Percentiles rank a stretch among this genome's conserved stretches.
Conservation (phyloP, 768 basidiomycete genomes). For the Agaricus bisporus region DNA sequence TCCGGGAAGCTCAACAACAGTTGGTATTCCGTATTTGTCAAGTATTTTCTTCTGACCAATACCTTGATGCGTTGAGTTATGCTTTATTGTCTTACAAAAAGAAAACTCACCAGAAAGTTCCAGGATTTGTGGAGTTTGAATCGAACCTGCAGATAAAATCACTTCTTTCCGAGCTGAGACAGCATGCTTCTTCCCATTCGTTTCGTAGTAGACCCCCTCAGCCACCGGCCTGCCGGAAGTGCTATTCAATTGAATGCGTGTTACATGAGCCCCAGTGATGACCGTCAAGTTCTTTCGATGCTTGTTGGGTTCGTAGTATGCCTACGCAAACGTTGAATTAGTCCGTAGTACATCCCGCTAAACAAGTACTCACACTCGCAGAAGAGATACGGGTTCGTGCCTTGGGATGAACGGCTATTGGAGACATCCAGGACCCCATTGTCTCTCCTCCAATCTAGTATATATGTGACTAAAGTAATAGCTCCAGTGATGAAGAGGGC, state of each 20-base stretch:
- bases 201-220: slow-evolving; percentile 26
- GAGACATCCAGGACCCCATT: slow-evolving; percentile 12
- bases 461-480: neutral
- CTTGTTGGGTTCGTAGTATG: slow-evolving; percentile 14
- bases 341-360: neutral
- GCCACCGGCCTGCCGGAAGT: slow-evolving; percentile 39
- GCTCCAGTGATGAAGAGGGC: neutral
- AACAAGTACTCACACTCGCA: slow-evolving; percentile 12
- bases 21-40: slow-evolving; percentile 1
- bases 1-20: slow-evolving; percentile 2
- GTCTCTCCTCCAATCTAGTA: slow-evolving; percentile 15
- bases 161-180: slow-evolving; percentile 42
- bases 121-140: slow-evolving; percentile 12
- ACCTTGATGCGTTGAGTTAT: neutral
- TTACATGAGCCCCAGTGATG: slow-evolving; percentile 19
- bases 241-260: slow-evolving; percentile 25
- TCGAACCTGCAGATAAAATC: slow-evolving; percentile 47
- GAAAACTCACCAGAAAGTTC: slow-evolving; percentile 23
- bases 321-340: neutral
- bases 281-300: slow-evolving; percentile 16
- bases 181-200: slow-evolving; percentile 21
- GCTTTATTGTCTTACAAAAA: neutral
- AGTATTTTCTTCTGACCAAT: neutral
- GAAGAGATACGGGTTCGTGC: slow-evolving; percentile 14
- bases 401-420: slow-evolving; percentile 13